Evolutionary conservation across 1,139 yeast species (phyloP).

Genomic region (Taphrina confusa): DNA sequence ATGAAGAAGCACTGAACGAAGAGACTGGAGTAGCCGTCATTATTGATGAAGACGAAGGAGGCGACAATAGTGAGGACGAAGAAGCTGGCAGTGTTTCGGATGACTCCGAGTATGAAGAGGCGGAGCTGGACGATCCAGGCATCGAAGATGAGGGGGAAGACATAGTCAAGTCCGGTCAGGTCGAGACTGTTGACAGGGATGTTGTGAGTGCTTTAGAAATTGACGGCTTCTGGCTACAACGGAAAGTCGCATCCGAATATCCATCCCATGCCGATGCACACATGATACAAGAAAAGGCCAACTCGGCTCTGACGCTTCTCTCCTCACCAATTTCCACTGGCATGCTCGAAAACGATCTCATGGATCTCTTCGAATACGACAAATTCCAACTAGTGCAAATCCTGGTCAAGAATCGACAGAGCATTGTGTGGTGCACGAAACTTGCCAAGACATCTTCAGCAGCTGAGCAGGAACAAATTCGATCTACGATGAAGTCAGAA

Average conservation of each 20-base stretch:
- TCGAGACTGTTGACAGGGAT: constrained; percentile 38
- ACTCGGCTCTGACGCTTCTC: constrained; percentile 46
- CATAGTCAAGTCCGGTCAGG: constrained; percentile 23
- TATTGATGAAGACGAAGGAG: constrained; percentile 51
- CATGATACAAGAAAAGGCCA: constrained; percentile 46
- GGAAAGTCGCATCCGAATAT: constrained; percentile 49
- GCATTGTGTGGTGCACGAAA: constrained; percentile 58
- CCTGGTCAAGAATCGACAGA: constrained; percentile 57
- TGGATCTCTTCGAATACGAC: constrained; percentile 54
- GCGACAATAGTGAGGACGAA: constrained; percentile 46
- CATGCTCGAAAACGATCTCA: constrained; percentile 57
- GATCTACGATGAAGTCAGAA: constrained; percentile 45
- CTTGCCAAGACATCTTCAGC: constrained; percentile 50
- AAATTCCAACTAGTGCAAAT: constrained; percentile 55
- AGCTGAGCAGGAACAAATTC: constrained; percentile 46
- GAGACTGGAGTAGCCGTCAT: constrained; percentile 55
- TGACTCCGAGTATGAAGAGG: constrained; percentile 46
- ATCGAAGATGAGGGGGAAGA: constrained; percentile 41
- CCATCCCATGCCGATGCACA: constrained; percentile 47
- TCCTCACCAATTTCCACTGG: constrained; percentile 47
- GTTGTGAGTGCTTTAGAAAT: constrained; percentile 46
- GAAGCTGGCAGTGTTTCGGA: constrained; percentile 43
- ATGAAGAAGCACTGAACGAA: constrained; percentile 45
- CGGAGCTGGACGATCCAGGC: constrained; percentile 44
- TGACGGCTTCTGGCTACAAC: constrained; percentile 57